These are phyloP conservation scores for Melaleuca quinquenervia DNA, from an alignment of 345 rosid species.

Conservation along the genomic window DNA sequence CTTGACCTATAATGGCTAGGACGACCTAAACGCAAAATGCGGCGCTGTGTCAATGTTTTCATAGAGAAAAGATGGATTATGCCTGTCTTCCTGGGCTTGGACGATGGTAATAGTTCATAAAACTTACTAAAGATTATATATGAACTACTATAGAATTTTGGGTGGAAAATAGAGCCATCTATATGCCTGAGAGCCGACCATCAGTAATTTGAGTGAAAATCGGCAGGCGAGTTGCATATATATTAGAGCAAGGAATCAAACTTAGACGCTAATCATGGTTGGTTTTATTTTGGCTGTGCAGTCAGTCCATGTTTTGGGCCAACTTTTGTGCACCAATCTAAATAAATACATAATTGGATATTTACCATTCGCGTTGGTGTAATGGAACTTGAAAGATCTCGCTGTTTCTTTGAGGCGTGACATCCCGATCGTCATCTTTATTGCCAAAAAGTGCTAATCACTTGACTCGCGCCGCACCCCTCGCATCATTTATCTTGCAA, in stretches of 20 bases:
- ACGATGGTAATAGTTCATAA: not conserved
- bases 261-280: not conserved
- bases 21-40: not conserved
- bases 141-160: not conserved
- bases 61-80: not conserved
- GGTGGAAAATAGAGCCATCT: not conserved
- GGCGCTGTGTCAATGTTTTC: not conserved
- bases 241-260: not conserved
- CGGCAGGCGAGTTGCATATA: not conserved
- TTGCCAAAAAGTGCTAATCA: not conserved
- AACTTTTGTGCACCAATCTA: not conserved
- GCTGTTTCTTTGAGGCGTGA: not conserved
- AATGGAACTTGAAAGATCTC: not conserved
- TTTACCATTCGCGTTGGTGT: not conserved
- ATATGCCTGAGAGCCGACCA: not conserved
- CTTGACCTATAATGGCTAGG: not conserved
- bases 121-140: not conserved
- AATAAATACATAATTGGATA: not conserved
- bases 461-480: not conserved
- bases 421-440: not conserved
- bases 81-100: not conserved
- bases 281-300: not conserved
- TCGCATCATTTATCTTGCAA: not conserved
- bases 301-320: not conserved
- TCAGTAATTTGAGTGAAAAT: not conserved